Base-by-base conservation (phyloP, 371 early-diverging fungal genomes). In the Mortierella sp. region DNA sequence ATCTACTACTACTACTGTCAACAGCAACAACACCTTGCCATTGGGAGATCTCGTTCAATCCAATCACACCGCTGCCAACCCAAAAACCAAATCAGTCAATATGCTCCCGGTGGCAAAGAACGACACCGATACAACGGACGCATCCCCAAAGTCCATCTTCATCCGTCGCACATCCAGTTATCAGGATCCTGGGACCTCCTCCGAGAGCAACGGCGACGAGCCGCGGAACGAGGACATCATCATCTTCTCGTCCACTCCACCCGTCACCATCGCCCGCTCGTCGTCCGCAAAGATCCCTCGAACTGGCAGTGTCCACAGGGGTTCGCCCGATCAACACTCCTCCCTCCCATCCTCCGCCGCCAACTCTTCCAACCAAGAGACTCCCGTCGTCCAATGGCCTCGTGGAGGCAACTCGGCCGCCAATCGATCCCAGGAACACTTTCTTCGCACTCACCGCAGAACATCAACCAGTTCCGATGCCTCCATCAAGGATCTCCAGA, bases 201-300 rank as follows among this genome's bases (percentile, higher is more conserved):
- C 79, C 5, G 79, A 78, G 41, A 72, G 66, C 50, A 37, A 31
- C 44, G 43, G 69, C 43, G 67, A 70, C 43, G 69, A 71, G 34
- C 26, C 31, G 0, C 68, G 64, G 6, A 73, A 83, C 39, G 69
- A 75, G 24, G 83, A 83, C 58, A 83, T 83, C 66, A 83, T 83
- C 72, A 83, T 83, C 73, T 83, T 83, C 52, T 78, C 83, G 1
- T 69, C 83, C 64, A 76, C 76, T 13, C 79, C 79, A 9, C 83
- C 83, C 14, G 79, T 83, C 14, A 74, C 83, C 4, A 74, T 82
- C n/a, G 75, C 69, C 4, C 77, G 63, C 4, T 73, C 81, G 4
- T 50, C 77, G 2, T 75, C 78, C 11, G 68, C 43, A 29, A 82
- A 69, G 50, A 63, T 80, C 44, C 67, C 81, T 31, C 72, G 77